A percentile compares a stretch with the other conserved stretches of the same genome.
Evolutionary conservation across 2,329 filamentous ascomycete genomes (phyloP).

Genomic region (Anthostomella pinea): DNA sequence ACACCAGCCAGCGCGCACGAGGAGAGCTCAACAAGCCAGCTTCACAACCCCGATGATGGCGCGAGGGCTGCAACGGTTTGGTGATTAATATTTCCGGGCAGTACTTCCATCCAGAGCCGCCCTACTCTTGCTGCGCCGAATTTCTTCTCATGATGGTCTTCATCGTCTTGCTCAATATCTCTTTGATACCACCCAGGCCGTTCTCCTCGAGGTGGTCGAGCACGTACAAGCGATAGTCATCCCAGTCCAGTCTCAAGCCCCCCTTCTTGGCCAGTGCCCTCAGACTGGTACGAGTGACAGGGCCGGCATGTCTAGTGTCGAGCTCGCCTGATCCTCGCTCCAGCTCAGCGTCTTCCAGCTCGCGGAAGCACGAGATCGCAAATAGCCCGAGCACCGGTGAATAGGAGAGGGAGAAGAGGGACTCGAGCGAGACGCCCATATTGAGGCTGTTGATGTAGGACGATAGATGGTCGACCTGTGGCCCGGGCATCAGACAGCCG

Average conservation of each 20-base stretch:
- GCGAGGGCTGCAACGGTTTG: too few relatives aligned
- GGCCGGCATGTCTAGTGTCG: constrained; percentile 57
- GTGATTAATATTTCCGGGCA: too few relatives aligned
- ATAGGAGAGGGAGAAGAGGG: constrained; percentile 57
- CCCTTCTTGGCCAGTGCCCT: constrained; percentile 60
- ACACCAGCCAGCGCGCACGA: too few relatives aligned
- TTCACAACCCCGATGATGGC: too few relatives aligned
- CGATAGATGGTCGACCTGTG: constrained; percentile 44
- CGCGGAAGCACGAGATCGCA: constrained; percentile 53
- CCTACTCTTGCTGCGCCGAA: constrained; percentile 6
- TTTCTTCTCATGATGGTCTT: constrained; percentile 61
- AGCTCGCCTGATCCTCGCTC: constrained; percentile 37
- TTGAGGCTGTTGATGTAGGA: constrained; percentile 50
- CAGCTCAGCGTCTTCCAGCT: constrained; percentile 54
- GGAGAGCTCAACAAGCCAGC: too few relatives aligned
- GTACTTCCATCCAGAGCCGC: too few relatives aligned
- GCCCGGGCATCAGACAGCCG: constrained; percentile 48
- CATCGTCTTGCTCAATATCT: constrained; percentile 79
- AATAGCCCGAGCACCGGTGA: constrained; percentile 56
- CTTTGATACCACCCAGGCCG: constrained; percentile 63
- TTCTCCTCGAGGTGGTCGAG: constrained; percentile 63
- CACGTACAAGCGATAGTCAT: constrained; percentile 72
- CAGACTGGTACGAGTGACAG: constrained; percentile 67
- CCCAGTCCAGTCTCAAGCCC: constrained; percentile 66
- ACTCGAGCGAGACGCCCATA: constrained; percentile 42